Conservation (phyloP, 371 early-diverging fungal genomes). For the Entomophthora muscae region DNA sequence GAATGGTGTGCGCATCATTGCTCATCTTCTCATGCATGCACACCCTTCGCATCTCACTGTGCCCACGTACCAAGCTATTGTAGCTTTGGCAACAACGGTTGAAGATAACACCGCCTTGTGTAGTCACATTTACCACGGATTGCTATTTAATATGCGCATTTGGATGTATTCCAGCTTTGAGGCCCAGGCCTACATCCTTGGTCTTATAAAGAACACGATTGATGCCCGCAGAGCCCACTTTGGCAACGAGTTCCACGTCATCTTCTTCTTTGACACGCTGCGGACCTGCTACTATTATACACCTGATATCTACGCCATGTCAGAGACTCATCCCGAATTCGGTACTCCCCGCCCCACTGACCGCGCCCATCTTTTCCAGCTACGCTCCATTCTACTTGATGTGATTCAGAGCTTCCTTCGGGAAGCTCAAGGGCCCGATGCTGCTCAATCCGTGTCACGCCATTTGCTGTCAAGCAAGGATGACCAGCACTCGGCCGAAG, state of each 20-base stretch:
- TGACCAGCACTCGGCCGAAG: conserved; percentile 11
- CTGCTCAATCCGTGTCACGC: conserved; percentile 10
- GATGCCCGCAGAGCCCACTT: conserved; percentile 15
- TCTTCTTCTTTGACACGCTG: conserved; percentile 21
- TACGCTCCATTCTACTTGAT: conserved; percentile 12
- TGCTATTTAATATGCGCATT: conserved; percentile 23
- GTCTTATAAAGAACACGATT: conserved; percentile 17
- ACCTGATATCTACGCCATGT: conserved; percentile 15
- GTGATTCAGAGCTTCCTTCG: conserved; percentile 11
- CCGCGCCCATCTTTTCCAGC: conserved; percentile 10
- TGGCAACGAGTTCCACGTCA: conserved; percentile 17
- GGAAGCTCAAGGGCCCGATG: conserved; percentile 8
- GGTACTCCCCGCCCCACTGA: conserved; percentile 12
- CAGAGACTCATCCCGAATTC: conserved; percentile 14
- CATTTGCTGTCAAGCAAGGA: conserved; percentile 11
- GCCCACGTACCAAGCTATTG: conserved; percentile 15
- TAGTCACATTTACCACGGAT: conserved; percentile 12
- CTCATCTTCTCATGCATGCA: conserved; percentile 21
- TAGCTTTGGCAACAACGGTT: conserved; percentile 11
- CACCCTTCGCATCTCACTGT: conserved; percentile 17
- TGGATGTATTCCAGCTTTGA: conserved; percentile 19
- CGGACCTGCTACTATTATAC: conserved; percentile 21
- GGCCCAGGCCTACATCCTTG: conserved; percentile 21
- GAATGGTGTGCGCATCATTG: conserved; percentile 19
- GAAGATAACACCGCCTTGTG: conserved; percentile 10